Conservation (phyloP, 306 rosid species). For the Gynostemma pentaphyllum region DNA sequence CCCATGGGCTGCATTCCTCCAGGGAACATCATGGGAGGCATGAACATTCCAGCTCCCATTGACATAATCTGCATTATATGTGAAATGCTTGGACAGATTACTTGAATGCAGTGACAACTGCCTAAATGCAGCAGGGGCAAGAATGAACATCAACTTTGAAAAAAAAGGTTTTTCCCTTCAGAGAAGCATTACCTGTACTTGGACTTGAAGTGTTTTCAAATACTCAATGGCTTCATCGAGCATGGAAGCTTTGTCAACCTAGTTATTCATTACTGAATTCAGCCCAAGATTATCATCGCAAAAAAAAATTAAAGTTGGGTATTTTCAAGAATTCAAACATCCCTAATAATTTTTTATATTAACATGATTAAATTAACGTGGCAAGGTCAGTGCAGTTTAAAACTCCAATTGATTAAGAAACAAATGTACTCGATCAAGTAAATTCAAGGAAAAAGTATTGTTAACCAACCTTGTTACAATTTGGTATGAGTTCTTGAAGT, state of each 20-base stretch:
- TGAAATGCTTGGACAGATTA: conserved; percentile 2
- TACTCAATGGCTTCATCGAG: conserved; percentile 91
- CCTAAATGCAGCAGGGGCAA: background rate
- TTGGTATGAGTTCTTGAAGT: conserved; percentile 82
- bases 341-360: background rate
- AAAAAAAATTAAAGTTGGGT: background rate
- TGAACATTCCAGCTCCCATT: conserved; percentile 71
- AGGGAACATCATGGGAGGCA: conserved; percentile 74
- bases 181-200: conserved; percentile 47
- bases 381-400: background rate
- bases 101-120: background rate
- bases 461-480: conserved; percentile 67
- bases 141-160: no score
- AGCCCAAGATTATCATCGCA: conserved; percentile 9
- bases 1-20: conserved; percentile 68
- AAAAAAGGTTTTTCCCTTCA: background rate
- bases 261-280: conserved; percentile 12
- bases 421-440: conserved; percentile 5
- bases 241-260: conserved; percentile 95
- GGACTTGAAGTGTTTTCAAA: conserved; percentile 75
- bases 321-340: conserved; percentile 4
- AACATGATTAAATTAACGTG: background rate
- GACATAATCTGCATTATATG: conserved; percentile 66
- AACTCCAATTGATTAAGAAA: background rate
- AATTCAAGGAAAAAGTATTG: no score